Evolutionary conservation across 345 rosid species (phyloP).

Genomic region (Populus nigra): DNA sequence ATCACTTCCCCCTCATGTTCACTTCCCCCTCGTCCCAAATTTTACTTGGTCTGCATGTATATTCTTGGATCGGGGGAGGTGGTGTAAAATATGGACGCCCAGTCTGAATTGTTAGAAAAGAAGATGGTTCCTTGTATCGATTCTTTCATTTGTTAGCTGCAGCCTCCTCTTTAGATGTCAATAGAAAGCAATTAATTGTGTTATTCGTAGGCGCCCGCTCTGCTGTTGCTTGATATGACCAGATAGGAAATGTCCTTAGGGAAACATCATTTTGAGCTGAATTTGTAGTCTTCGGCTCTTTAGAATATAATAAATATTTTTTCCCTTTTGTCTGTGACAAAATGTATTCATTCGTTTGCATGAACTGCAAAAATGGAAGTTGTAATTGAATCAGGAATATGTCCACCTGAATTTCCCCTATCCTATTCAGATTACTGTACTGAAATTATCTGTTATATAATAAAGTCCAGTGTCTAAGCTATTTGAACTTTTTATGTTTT

Average conservation of each 20-base stretch:
- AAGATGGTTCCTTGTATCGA: constrained; percentile 18
- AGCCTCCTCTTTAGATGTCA: constrained; percentile 3
- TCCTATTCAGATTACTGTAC: not conserved
- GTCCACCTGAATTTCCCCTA: not conserved
- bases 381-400: constrained; percentile 5
- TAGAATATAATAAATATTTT: constrained; percentile 14
- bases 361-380: constrained; percentile 10
- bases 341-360: constrained; percentile 20
- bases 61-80: not conserved
- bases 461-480: not conserved
- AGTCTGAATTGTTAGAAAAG: not conserved
- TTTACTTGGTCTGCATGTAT: constrained; percentile 12
- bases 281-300: constrained; percentile 22
- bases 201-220: constrained; percentile 1
- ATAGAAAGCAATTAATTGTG: constrained; percentile 3
- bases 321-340: not conserved
- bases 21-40: not conserved
- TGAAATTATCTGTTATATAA: not conserved
- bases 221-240: not conserved
- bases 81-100: constrained; percentile 12
- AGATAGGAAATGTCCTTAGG: constrained; percentile 10
- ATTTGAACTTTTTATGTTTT: not conserved
- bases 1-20: not conserved
- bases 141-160: constrained; percentile 34
- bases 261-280: constrained; percentile 17